These are phyloP conservation scores for Trichosporon sp. DNA, from an alignment of 1,284 basidiomycete species.

Conservation along the genomic window DNA sequence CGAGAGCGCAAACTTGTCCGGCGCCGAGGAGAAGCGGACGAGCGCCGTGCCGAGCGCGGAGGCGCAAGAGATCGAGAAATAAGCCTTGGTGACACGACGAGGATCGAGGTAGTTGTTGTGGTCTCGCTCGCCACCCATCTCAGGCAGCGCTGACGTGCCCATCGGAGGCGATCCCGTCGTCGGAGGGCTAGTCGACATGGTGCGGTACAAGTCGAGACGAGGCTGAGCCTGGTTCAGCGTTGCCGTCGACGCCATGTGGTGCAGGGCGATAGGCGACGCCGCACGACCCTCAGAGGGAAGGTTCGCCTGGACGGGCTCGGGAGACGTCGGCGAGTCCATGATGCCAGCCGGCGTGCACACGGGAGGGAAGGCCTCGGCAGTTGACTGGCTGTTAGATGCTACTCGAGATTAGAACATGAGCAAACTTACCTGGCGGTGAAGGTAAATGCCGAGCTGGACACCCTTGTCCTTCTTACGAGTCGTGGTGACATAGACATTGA, in stretches of 20 bases:
- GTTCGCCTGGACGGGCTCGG: not conserved
- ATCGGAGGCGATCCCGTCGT: slow-evolving; percentile 12
- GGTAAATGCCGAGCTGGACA: slow-evolving; percentile 80
- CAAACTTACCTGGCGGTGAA: slow-evolving; percentile 65
- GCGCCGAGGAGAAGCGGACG: slow-evolving; percentile 73
- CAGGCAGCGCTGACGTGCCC: slow-evolving; percentile 6
- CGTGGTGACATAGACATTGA: slow-evolving; percentile 64
- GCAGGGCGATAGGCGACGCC: not conserved
- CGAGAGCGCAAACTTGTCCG: slow-evolving; percentile 72
- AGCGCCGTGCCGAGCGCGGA: slow-evolving; percentile 74
- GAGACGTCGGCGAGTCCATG: not conserved
- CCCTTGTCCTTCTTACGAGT: slow-evolving; percentile 63
- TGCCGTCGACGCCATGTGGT: not conserved
- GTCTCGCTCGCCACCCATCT: slow-evolving; percentile 19
- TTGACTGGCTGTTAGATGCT: slow-evolving; percentile 15
- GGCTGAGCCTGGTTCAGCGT: slow-evolving; percentile 4
- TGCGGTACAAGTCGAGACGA: slow-evolving; percentile 11
- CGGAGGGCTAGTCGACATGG: slow-evolving; percentile 17
- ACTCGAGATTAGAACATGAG: not conserved
- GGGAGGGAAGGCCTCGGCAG: slow-evolving; percentile 54
- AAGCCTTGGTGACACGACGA: slow-evolving; percentile 52
- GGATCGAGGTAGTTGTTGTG: slow-evolving; percentile 46
- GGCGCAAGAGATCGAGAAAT: slow-evolving; percentile 78
- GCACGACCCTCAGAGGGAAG: not conserved
- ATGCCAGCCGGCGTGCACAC: slow-evolving; percentile 8